Evolutionary conservation across 139 green algal genomes (phyloP).

Genomic region (Chlorella sp.): DNA sequence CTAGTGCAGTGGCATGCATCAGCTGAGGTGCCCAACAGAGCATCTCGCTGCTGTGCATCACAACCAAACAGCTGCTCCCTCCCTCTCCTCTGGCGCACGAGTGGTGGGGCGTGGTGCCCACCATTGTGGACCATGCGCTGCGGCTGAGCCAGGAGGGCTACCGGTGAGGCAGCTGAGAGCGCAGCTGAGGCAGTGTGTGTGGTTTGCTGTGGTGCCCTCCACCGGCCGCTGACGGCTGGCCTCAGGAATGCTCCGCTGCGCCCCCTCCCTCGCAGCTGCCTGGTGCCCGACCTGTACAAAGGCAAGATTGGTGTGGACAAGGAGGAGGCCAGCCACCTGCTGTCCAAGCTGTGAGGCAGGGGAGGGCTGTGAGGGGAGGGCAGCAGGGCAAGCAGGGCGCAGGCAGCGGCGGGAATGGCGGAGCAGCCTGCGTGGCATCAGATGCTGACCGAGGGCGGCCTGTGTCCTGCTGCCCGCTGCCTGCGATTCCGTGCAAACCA

Average conservation of each 20-base stretch:
- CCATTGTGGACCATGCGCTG: conserved; percentile 12
- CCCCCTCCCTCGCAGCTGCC: conserved; percentile 21
- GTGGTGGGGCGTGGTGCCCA: conserved; percentile 15
- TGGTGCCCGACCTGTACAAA: conserved; percentile 82
- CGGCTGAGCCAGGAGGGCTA: conserved; percentile 14
- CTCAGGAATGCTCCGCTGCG: too few relatives aligned
- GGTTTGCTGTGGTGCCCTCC: too few relatives aligned
- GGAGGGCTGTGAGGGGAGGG: too few relatives aligned
- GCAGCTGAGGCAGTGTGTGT: too few relatives aligned
- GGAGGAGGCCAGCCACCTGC: conserved; percentile 58
- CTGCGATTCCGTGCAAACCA: too few relatives aligned
- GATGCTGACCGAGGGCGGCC: too few relatives aligned
- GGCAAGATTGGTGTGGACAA: conserved; percentile 67
- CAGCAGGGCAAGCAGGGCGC: too few relatives aligned
- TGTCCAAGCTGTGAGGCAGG: conserved; percentile 60
- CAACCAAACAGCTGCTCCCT: not conserved
- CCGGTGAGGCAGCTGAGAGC: not conserved
- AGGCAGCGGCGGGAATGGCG: too few relatives aligned
- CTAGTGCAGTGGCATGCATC: not conserved
- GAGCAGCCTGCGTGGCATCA: too few relatives aligned
- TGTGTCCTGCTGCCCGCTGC: too few relatives aligned
- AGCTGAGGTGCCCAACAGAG: not conserved
- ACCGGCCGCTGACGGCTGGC: too few relatives aligned
- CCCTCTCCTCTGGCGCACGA: not conserved
- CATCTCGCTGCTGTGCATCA: not conserved